Evolutionary conservation across 163 green algal species (phyloP).

Genomic region (Chlorella variabilis): DNA sequence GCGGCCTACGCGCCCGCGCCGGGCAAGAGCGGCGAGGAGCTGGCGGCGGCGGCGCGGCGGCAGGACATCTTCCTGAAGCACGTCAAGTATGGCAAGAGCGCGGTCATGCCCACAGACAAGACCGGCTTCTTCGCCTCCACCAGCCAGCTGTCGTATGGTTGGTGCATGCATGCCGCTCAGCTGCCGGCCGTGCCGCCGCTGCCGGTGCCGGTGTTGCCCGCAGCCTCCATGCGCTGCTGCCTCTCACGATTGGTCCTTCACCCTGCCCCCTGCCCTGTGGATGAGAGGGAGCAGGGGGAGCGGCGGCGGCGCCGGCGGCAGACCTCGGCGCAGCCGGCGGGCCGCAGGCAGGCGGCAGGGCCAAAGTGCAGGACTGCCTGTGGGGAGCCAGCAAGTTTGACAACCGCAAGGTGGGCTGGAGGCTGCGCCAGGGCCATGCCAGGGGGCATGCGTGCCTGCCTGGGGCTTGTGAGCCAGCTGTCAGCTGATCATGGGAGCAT

Average conservation of each 20-base stretch:
- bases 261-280: neutral
- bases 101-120: neutral
- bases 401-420: constrained; percentile 39
- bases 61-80: constrained; percentile 29
- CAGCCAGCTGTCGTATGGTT: constrained; percentile 31
- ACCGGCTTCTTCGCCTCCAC: constrained; percentile 20
- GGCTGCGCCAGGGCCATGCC: too few relatives aligned
- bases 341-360: too few relatives aligned
- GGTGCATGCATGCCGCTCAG: neutral
- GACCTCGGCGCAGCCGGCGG: neutral
- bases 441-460: neutral
- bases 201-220: too few relatives aligned
- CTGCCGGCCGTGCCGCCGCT: too few relatives aligned
- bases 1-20: neutral
- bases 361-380: constrained; percentile 24
- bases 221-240: neutral
- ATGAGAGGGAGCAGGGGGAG: neutral
- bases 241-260: neutral
- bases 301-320: neutral
- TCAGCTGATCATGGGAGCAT: too few relatives aligned
- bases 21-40: constrained; percentile 15
- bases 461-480: neutral
- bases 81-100: constrained; percentile 2
- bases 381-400: constrained; percentile 24
- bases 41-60: neutral